Percentiles rank a stretch among this genome's conserved stretches.
phyloP scores from a whole-genome alignment of 306 rosid genomes.

The Amphicarpaea edgeworthii region DNA sequence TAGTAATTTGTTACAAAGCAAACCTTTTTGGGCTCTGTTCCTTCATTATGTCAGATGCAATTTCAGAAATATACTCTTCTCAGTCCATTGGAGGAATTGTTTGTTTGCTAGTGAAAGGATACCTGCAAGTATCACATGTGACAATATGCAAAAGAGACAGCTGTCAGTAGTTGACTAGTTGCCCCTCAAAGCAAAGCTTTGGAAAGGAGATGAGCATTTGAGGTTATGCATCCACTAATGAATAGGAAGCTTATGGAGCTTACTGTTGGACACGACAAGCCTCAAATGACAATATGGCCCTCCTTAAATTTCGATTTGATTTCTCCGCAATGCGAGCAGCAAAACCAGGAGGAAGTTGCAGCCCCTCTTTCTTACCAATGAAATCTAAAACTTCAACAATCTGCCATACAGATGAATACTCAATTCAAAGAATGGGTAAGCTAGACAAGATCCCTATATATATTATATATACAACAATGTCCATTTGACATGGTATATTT shows the following conservation, averaged over 20 bases:
- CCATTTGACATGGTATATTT: not conserved
- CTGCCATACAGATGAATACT: conserved; percentile 50
- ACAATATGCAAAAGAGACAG: conserved; percentile 38
- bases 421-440: conserved; percentile 29
- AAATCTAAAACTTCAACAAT: conserved; percentile 74
- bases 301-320: conserved; percentile 83
- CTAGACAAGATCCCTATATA: not conserved
- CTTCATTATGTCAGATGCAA: conserved; percentile 93
- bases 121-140: conserved; percentile 57
- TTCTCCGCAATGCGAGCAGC: conserved; percentile 82
- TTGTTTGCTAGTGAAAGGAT: conserved; percentile 84
- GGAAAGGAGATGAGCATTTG: conserved; percentile 12
- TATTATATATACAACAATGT: not conserved
- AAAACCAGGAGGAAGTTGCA: conserved; percentile 81
- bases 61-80: conserved; percentile 92
- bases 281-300: conserved; percentile 88
- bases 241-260: conserved; percentile 42
- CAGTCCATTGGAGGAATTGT: conserved; percentile 89
- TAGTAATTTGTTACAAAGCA: conserved; percentile 2
- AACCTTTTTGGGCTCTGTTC: conserved; percentile 99
- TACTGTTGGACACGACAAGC: conserved; percentile 94
- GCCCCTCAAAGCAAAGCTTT: conserved; percentile 17
- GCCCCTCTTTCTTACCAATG: conserved; percentile 87
- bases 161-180: conserved; percentile 33
- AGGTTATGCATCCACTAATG: conserved; percentile 31